These are phyloP conservation scores for Exophiala calicioides DNA, from an alignment of 2,329 filamentous ascomycete genomes.

Conservation along the genomic window DNA sequence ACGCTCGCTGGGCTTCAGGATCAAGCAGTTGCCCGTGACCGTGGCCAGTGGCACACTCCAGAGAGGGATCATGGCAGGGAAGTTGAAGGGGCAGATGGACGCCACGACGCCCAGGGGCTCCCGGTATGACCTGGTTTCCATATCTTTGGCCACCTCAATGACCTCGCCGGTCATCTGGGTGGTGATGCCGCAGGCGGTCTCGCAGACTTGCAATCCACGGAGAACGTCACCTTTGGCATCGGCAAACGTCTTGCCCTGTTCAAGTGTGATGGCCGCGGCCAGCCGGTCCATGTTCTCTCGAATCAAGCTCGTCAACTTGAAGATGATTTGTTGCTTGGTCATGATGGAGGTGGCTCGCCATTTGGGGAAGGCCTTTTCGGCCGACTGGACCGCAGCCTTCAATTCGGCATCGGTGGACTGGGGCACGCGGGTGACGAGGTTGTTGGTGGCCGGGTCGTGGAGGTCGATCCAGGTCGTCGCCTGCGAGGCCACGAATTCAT, in stretches of 20 bases:
- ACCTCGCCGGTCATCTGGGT: constrained; percentile 66
- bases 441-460: constrained; percentile 66
- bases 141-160: constrained; percentile 69
- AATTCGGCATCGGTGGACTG: constrained; percentile 67
- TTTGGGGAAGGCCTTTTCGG: constrained; percentile 62
- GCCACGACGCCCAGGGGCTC: constrained; percentile 66
- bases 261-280: constrained; percentile 65
- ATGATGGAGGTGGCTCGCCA: constrained; percentile 64
- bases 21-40: constrained; percentile 64
- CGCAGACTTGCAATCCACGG: constrained; percentile 65
- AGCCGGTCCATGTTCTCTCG: constrained; percentile 66
- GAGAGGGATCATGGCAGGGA: constrained; percentile 70
- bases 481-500: constrained; percentile 60
- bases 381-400: constrained; percentile 61
- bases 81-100: constrained; percentile 69
- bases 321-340: constrained; percentile 64
- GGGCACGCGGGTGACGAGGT: constrained; percentile 65
- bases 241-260: constrained; percentile 69
- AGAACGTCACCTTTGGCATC: constrained; percentile 68
- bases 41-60: constrained; percentile 68
- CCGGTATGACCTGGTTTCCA: constrained; percentile 67
- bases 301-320: constrained; percentile 65
- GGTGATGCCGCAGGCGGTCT: constrained; percentile 67
- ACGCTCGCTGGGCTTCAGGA: constrained; percentile 67
- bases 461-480: constrained; percentile 65